These are phyloP conservation scores for Debaryomyces sp. DNA, from an alignment of 1,139 yeast genomes.

Conservation along the genomic window DNA sequence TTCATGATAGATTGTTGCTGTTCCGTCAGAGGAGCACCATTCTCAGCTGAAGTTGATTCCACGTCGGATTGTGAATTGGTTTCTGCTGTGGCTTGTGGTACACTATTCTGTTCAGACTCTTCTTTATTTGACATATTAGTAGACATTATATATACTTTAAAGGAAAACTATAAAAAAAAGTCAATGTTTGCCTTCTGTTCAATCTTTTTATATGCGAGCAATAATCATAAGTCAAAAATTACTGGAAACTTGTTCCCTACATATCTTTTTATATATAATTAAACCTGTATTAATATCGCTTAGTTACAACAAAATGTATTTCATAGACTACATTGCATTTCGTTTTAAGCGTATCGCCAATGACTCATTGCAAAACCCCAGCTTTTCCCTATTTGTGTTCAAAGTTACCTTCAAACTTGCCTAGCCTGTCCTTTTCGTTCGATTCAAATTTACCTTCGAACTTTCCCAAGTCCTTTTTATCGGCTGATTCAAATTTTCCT, in stretches of 20 bases:
- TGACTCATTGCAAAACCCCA: background rate
- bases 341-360: background rate
- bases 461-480: slow-evolving; percentile 13
- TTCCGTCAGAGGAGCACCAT: slow-evolving; percentile 16
- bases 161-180: background rate
- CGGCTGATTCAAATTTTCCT: slow-evolving; percentile 17
- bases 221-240: slow-evolving; percentile 2
- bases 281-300: background rate
- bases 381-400: background rate
- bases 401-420: background rate
- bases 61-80: background rate
- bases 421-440: background rate
- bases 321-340: background rate
- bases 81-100: background rate
- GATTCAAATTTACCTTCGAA: slow-evolving; percentile 15
- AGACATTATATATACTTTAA: background rate
- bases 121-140: background rate
- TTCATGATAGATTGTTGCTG: slow-evolving; percentile 21
- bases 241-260: too few relatives aligned
- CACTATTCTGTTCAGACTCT: background rate
- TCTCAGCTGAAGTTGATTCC: too few relatives aligned
- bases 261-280: background rate
- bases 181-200: background rate
- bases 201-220: background rate
- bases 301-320: background rate